Conservation (phyloP, 768 basidiomycete species). For the Pholiota molesta region DNA sequence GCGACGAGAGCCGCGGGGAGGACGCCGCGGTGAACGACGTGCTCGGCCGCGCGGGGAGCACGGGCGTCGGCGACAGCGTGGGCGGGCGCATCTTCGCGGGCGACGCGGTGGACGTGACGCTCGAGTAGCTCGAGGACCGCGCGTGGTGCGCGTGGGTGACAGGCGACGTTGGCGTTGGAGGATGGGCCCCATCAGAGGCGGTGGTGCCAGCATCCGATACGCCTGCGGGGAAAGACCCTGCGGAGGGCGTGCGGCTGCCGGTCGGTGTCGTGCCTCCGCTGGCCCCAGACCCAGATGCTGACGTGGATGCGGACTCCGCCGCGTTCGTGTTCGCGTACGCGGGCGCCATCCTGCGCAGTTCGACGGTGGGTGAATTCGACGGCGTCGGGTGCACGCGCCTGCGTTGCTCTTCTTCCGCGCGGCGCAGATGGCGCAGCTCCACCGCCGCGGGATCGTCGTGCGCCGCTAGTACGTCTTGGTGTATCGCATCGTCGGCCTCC, state of each 20-base stretch:
- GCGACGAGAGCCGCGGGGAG: conserved; percentile 6
- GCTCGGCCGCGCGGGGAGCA: conserved; percentile 33
- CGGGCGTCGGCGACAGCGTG: conserved; percentile 21
- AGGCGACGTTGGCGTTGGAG: not conserved
- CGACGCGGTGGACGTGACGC: conserved; percentile 11
- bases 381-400: conserved; percentile 54
- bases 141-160: not conserved
- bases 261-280: conserved; percentile 6
- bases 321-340: not conserved
- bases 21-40: conserved; percentile 36
- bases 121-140: not conserved
- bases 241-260: not conserved
- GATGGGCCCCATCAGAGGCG: not conserved
- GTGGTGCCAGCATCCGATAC: not conserved
- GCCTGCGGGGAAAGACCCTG: not conserved
- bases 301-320: conserved; percentile 15
- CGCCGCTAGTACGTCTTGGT: not conserved
- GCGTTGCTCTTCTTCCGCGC: conserved; percentile 29
- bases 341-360: conserved; percentile 29
- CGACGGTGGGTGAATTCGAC: conserved; percentile 55
- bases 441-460: conserved; percentile 20
- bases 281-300: conserved; percentile 1
- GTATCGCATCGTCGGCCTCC: not conserved
- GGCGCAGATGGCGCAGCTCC: conserved; percentile 26
- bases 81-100: conserved; percentile 31